Evolutionary conservation across 345 rosid species (phyloP).

Genomic region (Arabidopsis suecica): DNA sequence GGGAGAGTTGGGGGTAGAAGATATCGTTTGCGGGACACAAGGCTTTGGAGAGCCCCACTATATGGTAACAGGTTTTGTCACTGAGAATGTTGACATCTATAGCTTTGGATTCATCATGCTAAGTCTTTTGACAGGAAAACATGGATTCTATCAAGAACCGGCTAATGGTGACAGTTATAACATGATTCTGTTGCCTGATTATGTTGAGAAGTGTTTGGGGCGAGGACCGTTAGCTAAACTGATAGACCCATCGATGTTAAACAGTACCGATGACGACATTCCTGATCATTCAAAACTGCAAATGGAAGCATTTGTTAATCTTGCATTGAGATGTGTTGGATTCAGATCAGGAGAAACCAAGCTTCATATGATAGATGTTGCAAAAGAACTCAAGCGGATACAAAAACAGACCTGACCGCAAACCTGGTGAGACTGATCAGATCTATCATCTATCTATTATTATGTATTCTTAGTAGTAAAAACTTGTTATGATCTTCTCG

Average conservation of each 20-base stretch:
- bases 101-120: slow-evolving; percentile 36
- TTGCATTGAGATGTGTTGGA: slow-evolving; percentile 14
- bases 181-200: not conserved
- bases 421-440: no score
- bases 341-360: slow-evolving; percentile 14
- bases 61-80: slow-evolving; percentile 25
- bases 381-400: not conserved
- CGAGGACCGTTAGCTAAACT: not conserved
- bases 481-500: not conserved
- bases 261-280: not conserved
- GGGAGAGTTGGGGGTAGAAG: slow-evolving; percentile 23
- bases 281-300: not conserved
- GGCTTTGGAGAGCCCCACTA: slow-evolving; percentile 29
- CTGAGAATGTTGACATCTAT: slow-evolving; percentile 37
- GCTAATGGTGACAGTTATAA: not conserved
- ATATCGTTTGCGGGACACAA: slow-evolving; percentile 29
- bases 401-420: no score
- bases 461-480: not conserved
- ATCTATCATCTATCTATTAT: no score
- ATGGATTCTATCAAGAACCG: no score
- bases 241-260: slow-evolving; percentile 14
- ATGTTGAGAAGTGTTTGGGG: not conserved
- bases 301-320: slow-evolving; percentile 10
- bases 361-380: slow-evolving; percentile 11
- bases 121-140: slow-evolving; percentile 4